phyloP scores from a whole-genome alignment of 441 rosid genomes.

The Erodium trifolium region DNA sequence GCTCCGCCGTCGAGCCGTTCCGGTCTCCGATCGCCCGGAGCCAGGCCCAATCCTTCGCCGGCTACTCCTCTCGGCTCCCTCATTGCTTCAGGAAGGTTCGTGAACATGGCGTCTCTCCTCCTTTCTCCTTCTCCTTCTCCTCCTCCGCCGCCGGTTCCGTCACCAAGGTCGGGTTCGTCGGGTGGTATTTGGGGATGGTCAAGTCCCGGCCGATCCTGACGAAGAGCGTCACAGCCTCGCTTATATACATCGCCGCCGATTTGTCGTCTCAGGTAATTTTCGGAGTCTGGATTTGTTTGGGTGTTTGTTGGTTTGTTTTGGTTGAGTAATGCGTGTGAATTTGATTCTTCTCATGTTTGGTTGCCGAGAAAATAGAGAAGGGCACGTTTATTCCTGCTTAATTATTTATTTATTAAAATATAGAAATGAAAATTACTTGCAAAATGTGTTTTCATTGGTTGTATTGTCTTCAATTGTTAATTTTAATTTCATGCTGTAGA shows the following conservation, averaged over 20 bases:
- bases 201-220: constrained; percentile 72
- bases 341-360: neutral
- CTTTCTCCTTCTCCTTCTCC: neutral
- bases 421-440: neutral
- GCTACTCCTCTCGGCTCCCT: constrained; percentile 32
- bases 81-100: constrained; percentile 27
- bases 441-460: neutral
- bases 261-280: constrained; percentile 75
- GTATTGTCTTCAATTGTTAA: neutral
- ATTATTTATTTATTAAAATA: neutral
- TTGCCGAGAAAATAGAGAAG: neutral
- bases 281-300: neutral
- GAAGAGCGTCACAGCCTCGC: constrained; percentile 53
- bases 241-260: constrained; percentile 69
- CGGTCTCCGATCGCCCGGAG: constrained; percentile 11
- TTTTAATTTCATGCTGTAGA: no score
- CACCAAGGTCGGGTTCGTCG: constrained; percentile 39
- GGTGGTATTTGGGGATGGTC: constrained; percentile 78
- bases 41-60: constrained; percentile 24
- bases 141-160: constrained; percentile 17
- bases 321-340: neutral
- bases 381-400: neutral
- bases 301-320: neutral
- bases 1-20: neutral
- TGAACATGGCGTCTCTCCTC: neutral